A percentile compares a stretch with the other conserved stretches of the same genome.
These are phyloP conservation scores for Isoetes taiwanensis DNA, from an alignment of 75 land plant species.

Conservation along the genomic window DNA sequence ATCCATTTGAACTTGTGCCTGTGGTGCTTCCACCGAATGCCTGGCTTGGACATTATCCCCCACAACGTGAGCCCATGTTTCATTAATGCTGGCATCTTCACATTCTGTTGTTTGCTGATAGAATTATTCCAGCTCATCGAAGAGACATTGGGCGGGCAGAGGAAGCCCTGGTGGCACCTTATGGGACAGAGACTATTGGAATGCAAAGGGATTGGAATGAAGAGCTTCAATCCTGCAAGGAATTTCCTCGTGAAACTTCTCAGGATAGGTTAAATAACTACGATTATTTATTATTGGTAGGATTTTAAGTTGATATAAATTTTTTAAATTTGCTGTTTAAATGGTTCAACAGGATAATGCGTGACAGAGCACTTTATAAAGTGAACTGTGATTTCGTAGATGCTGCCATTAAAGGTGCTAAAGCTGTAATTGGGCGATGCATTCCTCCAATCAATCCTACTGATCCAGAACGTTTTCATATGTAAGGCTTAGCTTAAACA, in stretches of 20 bases:
- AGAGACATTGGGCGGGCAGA: constrained; percentile 94
- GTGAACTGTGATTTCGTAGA: constrained; percentile 98
- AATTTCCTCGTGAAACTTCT: constrained; percentile 60
- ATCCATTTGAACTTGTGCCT: constrained; percentile 98
- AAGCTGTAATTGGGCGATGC: constrained; percentile 89
- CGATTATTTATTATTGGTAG: background rate
- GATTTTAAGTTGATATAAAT: background rate
- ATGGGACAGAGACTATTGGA: constrained; percentile 86
- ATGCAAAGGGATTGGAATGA: constrained; percentile 99
- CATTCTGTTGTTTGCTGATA: background rate
- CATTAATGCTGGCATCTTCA: background rate
- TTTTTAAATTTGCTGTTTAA: background rate
- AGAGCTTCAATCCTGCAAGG: constrained; percentile 92
- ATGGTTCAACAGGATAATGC: constrained; percentile 47
- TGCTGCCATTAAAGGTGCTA: constrained; percentile 86
- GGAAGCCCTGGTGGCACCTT: constrained; percentile 60
- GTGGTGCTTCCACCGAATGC: constrained; percentile 63
- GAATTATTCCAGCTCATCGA: constrained; percentile 45
- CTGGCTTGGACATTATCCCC: constrained; percentile 79
- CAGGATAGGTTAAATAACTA: constrained; percentile 67
- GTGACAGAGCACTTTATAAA: constrained; percentile 93
- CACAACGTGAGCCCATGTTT: constrained; percentile 45
- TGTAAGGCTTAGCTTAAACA: too few species aligned
- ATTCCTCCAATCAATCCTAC: constrained; percentile 98
- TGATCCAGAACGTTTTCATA: constrained; percentile 99